Evolutionary conservation across 2,329 filamentous ascomycete species (phyloP).

Genomic region (Diplocarpon mali): DNA sequence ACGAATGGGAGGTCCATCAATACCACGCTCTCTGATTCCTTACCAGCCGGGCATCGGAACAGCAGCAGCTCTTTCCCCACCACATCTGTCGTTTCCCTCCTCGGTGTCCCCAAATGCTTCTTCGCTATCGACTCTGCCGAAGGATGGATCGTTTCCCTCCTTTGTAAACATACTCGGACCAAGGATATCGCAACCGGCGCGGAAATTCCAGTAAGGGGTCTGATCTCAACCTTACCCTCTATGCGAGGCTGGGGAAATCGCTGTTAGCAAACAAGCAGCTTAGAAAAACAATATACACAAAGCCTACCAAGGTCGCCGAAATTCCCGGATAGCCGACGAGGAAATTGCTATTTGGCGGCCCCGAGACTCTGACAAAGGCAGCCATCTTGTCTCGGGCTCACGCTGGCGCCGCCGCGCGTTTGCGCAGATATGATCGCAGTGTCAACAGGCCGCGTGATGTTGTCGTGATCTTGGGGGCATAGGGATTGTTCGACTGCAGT

Average conservation of each 20-base stretch:
- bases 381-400: constrained; percentile 40
- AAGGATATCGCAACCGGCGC: constrained; percentile 85
- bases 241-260: constrained; percentile 63
- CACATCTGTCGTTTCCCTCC: constrained; percentile 82
- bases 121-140: constrained; percentile 90
- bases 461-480: constrained; percentile 15
- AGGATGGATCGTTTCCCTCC: constrained; percentile 92
- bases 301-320: constrained; percentile 85
- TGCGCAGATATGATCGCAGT: constrained; percentile 20
- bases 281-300: constrained; percentile 3
- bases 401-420: constrained; percentile 24
- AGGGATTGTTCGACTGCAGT: constrained; percentile 1
- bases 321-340: constrained; percentile 96
- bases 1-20: constrained; percentile 97
- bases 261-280: constrained; percentile 16
- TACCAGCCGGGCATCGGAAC: constrained; percentile 74
- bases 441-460: constrained; percentile 15
- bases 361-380: constrained; percentile 89
- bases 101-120: constrained; percentile 78
- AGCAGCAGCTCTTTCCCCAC: constrained; percentile 93
- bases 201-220: constrained; percentile 73
- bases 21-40: constrained; percentile 78
- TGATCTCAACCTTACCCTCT: constrained; percentile 94
- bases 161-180: constrained; percentile 86
- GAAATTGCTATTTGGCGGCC: constrained; percentile 93